These are phyloP conservation scores for Polygonum aviculare DNA, from an alignment of 148 eudicot species.

Conservation along the genomic window DNA sequence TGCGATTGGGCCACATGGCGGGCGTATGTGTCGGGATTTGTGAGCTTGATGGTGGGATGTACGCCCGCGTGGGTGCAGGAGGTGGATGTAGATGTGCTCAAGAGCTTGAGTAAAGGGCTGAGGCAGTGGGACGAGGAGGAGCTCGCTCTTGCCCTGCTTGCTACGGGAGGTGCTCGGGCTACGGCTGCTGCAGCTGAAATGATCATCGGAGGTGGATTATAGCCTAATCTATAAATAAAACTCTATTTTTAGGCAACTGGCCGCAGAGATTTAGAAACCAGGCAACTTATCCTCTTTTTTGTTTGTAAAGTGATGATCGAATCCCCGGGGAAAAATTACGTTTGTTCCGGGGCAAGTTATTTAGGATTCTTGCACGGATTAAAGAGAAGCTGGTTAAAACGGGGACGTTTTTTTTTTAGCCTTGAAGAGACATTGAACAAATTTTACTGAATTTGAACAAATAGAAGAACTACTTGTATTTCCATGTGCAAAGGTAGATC, in stretches of 20 bases:
- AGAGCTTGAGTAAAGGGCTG: conserved; percentile 67
- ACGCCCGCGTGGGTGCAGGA: conserved; percentile 68
- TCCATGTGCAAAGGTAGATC: too few relatives aligned
- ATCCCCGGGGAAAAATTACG: background rate
- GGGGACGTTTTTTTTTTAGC: too few relatives aligned
- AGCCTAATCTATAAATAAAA: background rate
- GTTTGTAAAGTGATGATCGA: background rate
- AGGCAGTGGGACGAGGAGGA: conserved; percentile 71
- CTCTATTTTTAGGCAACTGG: background rate
- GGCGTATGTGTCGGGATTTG: conserved; percentile 64
- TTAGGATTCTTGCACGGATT: too few relatives aligned
- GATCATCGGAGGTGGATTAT: conserved; percentile 30
- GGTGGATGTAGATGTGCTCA: conserved; percentile 52
- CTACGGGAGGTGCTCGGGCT: conserved; percentile 47
- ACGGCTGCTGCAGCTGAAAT: conserved; percentile 89
- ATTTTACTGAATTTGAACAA: too few relatives aligned
- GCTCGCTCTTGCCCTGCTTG: conserved; percentile 61
- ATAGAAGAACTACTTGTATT: too few relatives aligned
- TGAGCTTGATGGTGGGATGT: conserved; percentile 74
- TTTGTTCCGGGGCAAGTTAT: background rate
- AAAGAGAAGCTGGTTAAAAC: too few relatives aligned
- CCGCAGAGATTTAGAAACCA: background rate
- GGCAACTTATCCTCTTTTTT: background rate
- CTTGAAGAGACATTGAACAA: too few relatives aligned
- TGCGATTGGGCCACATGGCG: conserved; percentile 72